Evolutionary conservation across 768 basidiomycete species (phyloP).

Genomic region (Mycena albidolilacea): DNA sequence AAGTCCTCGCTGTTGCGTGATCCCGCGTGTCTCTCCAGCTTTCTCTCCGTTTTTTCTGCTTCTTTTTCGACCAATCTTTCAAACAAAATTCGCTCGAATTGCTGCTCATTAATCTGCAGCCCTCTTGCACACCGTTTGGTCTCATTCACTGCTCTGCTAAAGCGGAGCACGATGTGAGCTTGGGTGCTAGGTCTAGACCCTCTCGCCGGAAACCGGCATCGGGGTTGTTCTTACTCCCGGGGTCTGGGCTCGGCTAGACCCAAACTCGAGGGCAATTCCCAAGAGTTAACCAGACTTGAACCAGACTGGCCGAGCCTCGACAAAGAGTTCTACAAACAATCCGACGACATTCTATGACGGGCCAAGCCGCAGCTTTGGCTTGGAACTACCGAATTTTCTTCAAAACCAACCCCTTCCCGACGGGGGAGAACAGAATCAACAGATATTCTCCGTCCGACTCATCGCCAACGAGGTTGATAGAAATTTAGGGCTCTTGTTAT

Average conservation of each 20-base stretch:
- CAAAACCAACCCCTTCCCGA: neutral
- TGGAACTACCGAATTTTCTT: neutral
- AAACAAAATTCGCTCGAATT: neutral
- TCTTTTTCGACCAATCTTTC: slow-evolving; percentile 22
- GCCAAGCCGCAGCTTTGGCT: neutral
- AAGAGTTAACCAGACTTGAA: slow-evolving; percentile 3
- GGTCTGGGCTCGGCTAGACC: slow-evolving; percentile 27
- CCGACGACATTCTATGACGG: neutral
- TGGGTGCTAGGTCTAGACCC: slow-evolving; percentile 30
- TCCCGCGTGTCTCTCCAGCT: neutral
- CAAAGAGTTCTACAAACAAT: neutral
- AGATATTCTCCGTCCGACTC: no score
- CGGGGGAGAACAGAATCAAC: neutral
- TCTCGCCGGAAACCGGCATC: slow-evolving; percentile 7
- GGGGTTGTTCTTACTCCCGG: slow-evolving; percentile 12
- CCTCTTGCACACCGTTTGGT: neutral
- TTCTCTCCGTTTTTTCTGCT: neutral
- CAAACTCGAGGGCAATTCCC: neutral
- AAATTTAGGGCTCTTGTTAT: neutral
- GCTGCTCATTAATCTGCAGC: neutral
- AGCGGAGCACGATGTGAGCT: neutral
- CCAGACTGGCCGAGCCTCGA: slow-evolving; percentile 10
- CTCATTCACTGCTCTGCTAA: neutral
- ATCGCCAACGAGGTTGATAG: neutral
- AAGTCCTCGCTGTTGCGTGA: slow-evolving; percentile 15